Evolutionary conservation across 495 filamentous ascomycete species (phyloP).

Genomic region (Neurospora terricola): DNA sequence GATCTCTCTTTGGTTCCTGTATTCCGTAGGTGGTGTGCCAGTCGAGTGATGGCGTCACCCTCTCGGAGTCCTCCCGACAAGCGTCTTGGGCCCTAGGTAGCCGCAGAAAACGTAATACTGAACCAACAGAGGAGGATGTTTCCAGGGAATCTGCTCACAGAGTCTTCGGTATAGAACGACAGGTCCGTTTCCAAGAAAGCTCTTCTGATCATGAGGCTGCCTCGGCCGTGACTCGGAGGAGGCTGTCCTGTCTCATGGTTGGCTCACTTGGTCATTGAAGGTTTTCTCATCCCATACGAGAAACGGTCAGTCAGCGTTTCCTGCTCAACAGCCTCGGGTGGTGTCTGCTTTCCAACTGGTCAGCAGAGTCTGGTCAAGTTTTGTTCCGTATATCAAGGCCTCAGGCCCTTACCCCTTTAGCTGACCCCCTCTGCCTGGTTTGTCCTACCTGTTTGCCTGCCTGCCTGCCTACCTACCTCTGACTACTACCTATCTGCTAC

Average conservation of each 20-base stretch:
- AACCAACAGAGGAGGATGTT: not conserved
- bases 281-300: not conserved
- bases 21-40: not conserved
- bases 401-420: not conserved
- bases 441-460: not conserved
- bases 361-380: not conserved
- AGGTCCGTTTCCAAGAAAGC: not conserved
- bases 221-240: not conserved
- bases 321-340: not conserved
- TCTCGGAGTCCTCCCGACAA: not conserved
- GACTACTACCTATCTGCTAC: not conserved
- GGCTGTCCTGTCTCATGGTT: not conserved
- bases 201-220: not conserved
- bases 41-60: not conserved
- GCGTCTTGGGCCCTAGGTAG: not conserved
- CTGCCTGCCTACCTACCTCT: not conserved
- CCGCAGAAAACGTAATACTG: not conserved
- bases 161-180: not conserved
- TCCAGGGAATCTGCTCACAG: not conserved
- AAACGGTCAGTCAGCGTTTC: not conserved
- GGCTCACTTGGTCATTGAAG: not conserved
- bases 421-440: not conserved
- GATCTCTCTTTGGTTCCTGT: not conserved
- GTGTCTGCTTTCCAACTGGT: not conserved
- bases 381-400: not conserved